Base-by-base conservation (phyloP, 495 filamentous ascomycete species). In the Astrothelium macrocarpum region DNA sequence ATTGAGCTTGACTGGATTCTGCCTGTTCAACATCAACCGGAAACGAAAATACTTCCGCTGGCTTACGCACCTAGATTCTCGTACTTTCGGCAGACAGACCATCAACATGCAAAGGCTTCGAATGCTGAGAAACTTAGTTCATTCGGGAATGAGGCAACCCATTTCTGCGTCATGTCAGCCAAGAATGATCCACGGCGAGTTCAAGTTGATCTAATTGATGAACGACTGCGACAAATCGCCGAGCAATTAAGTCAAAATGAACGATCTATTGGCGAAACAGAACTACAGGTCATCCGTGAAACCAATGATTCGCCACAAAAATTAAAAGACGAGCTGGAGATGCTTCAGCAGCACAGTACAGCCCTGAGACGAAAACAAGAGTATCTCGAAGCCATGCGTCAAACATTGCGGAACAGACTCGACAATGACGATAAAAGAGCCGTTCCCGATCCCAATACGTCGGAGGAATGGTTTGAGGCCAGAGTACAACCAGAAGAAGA, bases 41-140 rank as follows among this genome's bases (percentile, higher is more conserved):
- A 94, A 62, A 96, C 93, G 1, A 90, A 90, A 69, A 97, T 98
- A 59, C 78, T 97, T 62, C 94, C 94, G 1, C 79, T 98, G 10
- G 95, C 88, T 1, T 98, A 86, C 68, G 89, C 94, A 12, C 95
- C 94, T 32, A 85, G 92, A 0, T 93, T 98, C 68, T 97, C 95
- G 0, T 98, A 97, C 74, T 96, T 96, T 77, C 85, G 94, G 25
- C 90, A 97, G 72, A 98, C 94, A n/a, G 94, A 97, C 68, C 92
- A 95, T 70, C 80, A 81, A 16, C 84, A 86, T 32, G 77, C 81
- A 16, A 85, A 86, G 29, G 80, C 86, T 67, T 79, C 82, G 16
- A 88, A 90, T 69, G 79, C 87, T 20, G 83, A 85, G 61, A 81
- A 88, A 28, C 86, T 83, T 18, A 97, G 91, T 74, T 82, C 86